Evolutionary conservation across 805 yeast species (phyloP), one percentile per base, ranked within the genome.

Genomic region (Yamadazyma phyllophila): DNA sequence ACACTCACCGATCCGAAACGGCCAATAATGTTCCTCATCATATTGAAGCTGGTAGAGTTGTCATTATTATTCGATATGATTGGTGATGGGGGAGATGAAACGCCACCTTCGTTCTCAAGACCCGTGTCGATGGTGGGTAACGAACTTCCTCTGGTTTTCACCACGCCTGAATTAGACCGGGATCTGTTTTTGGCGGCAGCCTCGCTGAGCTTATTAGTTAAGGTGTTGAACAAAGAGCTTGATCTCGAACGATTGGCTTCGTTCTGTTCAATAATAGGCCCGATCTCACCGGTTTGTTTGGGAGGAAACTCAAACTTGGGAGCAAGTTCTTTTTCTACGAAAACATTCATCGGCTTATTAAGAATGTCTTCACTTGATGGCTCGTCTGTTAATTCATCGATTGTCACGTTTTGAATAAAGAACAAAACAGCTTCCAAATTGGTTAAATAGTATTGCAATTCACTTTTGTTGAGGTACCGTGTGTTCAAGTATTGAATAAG

Each of bases 361-460:
- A 67, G 51, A 13, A 47, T 43, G 9, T 55, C 44, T 24, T 50
- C 50, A 10, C 35, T 36, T 12, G 52, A 41, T 10, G 45, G 11
- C 14, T 47, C 45, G 15, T 44, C 39, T 8, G 43, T 36, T 32
- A 70, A 55, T 35, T 67, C 74, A 13, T 52, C 48, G 11, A 68
- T 49, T 1, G 73, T 65, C 5, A 69, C 63, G 39, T 65, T 68
- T 46, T 67, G 63, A 31, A 71, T 55, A 52, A 65, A 71, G 37
- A 57, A 62, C 11, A 69, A 55, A 13, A 67, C 62, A 3, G 76
- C 76, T 44, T 71, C 76, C 43, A 70, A 66, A 50, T 71, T 71
- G 3, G 76, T 71, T 26, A 71, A 54, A 49, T 69, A 71, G 46
- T 61, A 71, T 39, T 60, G 59, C 31, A 64, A 48, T 47, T 71